Evolutionary conservation across 1,284 basidiomycete genomes (phyloP).

Genomic region (Cryptococcus jaspeensis): DNA sequence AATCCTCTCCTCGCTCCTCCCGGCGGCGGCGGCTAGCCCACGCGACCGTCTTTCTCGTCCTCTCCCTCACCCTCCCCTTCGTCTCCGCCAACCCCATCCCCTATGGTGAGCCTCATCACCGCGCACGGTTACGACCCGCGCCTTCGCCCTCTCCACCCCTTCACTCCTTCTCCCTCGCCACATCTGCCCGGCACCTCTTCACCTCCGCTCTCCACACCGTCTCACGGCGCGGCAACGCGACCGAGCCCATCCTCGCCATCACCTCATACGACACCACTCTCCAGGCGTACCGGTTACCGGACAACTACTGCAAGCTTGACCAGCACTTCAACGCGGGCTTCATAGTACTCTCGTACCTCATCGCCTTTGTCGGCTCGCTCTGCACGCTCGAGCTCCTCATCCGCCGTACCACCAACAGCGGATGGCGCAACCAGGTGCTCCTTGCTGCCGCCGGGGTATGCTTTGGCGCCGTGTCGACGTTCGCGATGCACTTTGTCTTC

Average conservation of each 20-base stretch:
- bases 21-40: conserved; percentile 5
- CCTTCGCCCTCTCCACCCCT: conserved; percentile 1
- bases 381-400: conserved; percentile 53
- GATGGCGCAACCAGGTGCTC: conserved; percentile 48
- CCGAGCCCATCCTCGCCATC: conserved; percentile 10
- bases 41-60: conserved; percentile 15
- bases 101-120: background rate
- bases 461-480: conserved; percentile 54
- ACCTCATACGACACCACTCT: conserved; percentile 2
- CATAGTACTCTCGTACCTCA: conserved; percentile 50
- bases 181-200: background rate
- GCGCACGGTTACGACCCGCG: background rate
- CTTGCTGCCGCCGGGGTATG: conserved; percentile 50
- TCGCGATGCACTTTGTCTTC: conserved; percentile 54
- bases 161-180: background rate
- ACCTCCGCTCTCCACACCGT: background rate
- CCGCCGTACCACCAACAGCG: conserved; percentile 50
- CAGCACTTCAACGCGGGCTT: conserved; percentile 47
- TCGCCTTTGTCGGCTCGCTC: conserved; percentile 51
- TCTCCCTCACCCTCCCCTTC: conserved; percentile 33
- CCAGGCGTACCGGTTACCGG: conserved; percentile 15
- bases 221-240: background rate
- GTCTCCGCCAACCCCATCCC: conserved; percentile 24
- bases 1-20: conserved; percentile 4
- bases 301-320: conserved; percentile 34